A percentile compares a stretch with the other conserved stretches of the same genome.
Conservation (phyloP, 1,284 basidiomycete genomes). For the Ganoderma lingzhi region DNA sequence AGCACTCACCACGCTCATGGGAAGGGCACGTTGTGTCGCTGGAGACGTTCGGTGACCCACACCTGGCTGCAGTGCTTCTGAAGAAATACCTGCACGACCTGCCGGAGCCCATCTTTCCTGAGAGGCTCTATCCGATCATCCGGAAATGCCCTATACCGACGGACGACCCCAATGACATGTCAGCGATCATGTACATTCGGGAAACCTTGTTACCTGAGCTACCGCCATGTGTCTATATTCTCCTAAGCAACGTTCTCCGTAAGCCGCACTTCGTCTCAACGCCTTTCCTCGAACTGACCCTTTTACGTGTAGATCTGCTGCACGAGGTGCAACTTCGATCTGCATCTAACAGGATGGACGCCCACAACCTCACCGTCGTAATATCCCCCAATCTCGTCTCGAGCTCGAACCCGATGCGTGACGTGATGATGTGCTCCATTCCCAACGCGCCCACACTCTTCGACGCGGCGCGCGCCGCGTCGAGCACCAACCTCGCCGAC, state of each 20-base stretch:
- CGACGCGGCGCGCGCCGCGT: slow-evolving; percentile 36
- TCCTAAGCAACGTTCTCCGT: slow-evolving; percentile 79
- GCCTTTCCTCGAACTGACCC: background rate
- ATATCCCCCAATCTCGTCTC: slow-evolving; percentile 82
- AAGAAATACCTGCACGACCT: slow-evolving; percentile 87
- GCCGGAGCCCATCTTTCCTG: slow-evolving; percentile 78
- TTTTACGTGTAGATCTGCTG: slow-evolving; percentile 63
- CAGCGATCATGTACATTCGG: slow-evolving; percentile 68
- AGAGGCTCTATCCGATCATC: slow-evolving; percentile 69
- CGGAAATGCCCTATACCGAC: slow-evolving; percentile 70
- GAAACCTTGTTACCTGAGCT: slow-evolving; percentile 72
- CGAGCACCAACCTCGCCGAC: slow-evolving; percentile 25
- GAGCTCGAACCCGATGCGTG: slow-evolving; percentile 69
- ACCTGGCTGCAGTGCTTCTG: slow-evolving; percentile 84
- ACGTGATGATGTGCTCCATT: slow-evolving; percentile 77
- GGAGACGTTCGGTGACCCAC: slow-evolving; percentile 75
- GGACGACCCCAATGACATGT: slow-evolving; percentile 61
- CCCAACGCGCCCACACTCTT: slow-evolving; percentile 52
- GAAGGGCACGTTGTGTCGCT: slow-evolving; percentile 81
- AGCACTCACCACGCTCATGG: slow-evolving; percentile 1
- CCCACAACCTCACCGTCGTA: slow-evolving; percentile 82
- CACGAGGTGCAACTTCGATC: slow-evolving; percentile 78
- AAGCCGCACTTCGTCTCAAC: slow-evolving; percentile 42
- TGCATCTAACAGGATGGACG: slow-evolving; percentile 79
- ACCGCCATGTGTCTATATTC: slow-evolving; percentile 74